Base-by-base conservation (phyloP, 176 grass and related monocot species). In the Pontederia crassipes region DNA sequence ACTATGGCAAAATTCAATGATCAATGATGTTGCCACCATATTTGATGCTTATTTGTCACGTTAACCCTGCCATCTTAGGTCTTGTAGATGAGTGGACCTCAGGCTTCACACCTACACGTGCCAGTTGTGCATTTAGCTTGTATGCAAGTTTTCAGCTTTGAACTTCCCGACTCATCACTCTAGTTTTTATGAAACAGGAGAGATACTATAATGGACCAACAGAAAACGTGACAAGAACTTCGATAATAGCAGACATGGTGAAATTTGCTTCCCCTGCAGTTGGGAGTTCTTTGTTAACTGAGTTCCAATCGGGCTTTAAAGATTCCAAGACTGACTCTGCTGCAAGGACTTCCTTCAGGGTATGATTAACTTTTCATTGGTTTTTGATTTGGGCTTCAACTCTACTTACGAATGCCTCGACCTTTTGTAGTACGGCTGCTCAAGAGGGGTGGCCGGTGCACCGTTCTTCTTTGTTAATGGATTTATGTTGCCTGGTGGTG, bases 391-490 rank as follows among this genome's bases (percentile, higher is more conserved):
- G 12, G 4, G 1, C 13, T 9, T 2, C 3, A 11, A 5, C 27
- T 52, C 7, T 27, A 52, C 66, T 46, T 24, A 12, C 57, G 53
- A 47, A 0, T 4, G 0, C 45, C 10, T 12, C 4, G 17, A 47
- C 9, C 20, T 18, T 60, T 48, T 52, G 11, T 67, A 97, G 93
- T 97, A 97, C 17, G 93, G 93, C 59, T 88, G 93, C 74, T 78
- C 81, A n/a, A 74, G 84, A 65, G 93, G 87, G 10, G 93, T 97
- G 4, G 49, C 47, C 3, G 84, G 84, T 17, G 87, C 87, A 1
- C 92, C 87, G 0, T 97, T 80, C 79, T 97, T 97, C 70, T 97
- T 85, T 49, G 87, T 97, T 48, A 97, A 97, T 52, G 92, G 92
- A 16, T 97, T 97, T 74, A 58, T 91, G 9, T 67, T 80, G 67